Evolutionary conservation across 441 rosid genomes (phyloP).

Genomic region (Biscutella laevigata): DNA sequence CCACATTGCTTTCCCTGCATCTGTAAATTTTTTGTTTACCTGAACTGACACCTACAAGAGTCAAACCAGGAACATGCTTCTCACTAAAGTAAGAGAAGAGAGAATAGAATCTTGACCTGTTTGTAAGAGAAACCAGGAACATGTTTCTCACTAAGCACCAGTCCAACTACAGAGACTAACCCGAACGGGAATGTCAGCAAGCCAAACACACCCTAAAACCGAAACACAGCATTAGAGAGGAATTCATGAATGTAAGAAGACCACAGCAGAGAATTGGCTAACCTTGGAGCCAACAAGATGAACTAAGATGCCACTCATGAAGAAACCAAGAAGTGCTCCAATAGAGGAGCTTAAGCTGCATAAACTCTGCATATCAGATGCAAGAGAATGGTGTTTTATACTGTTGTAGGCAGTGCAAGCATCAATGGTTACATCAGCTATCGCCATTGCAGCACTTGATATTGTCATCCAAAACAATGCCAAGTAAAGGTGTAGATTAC

Average conservation of each 20-base stretch:
- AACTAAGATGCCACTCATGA: slow-evolving; percentile 73
- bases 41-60: slow-evolving; percentile 27
- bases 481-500: slow-evolving; percentile 55
- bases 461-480: slow-evolving; percentile 60
- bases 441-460: slow-evolving; percentile 68
- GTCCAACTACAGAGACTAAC: slow-evolving; percentile 59
- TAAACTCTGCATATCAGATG: slow-evolving; percentile 95
- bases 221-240: background rate
- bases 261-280: background rate
- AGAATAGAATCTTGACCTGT: slow-evolving; percentile 38
- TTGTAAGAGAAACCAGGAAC: slow-evolving; percentile 45
- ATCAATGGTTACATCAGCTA: slow-evolving; percentile 95
- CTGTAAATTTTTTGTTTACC: slow-evolving; percentile 58
- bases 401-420: slow-evolving; percentile 94
- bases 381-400: slow-evolving; percentile 64
- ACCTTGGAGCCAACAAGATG: slow-evolving; percentile 91
- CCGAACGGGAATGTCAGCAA: slow-evolving; percentile 64
- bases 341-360: slow-evolving; percentile 63
- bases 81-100: too few species aligned
- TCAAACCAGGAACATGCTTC: too few species aligned
- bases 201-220: slow-evolving; percentile 66
- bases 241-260: background rate
- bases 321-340: slow-evolving; percentile 75
- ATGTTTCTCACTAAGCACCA: slow-evolving; percentile 52
- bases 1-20: slow-evolving; percentile 85